Base-by-base conservation (phyloP, 169 alveolate genomes). In the Hammondia hammondi region DNA sequence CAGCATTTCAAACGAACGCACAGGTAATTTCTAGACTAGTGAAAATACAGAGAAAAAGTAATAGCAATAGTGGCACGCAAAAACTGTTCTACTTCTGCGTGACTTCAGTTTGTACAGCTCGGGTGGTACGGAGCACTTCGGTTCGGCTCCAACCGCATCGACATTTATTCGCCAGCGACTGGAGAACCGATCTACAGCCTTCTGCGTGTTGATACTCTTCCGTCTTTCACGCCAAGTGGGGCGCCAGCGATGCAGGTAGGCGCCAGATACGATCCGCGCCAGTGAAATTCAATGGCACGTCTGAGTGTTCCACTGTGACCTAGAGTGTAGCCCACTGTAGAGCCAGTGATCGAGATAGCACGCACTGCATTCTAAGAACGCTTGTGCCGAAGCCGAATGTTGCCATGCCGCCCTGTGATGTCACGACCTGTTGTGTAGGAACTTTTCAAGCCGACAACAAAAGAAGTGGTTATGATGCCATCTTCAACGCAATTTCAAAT, bases 61-160 rank as follows among this genome's bases (percentile, higher is more conserved):
- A 4, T 14, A 14, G 29, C 21, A 24, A 14, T 43, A 14, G 61
- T 14, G 61, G 61, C 61, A 14, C 19, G 61, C 61, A 52, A 52
- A 52, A 52, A 10, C 19, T 7, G 71, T 35, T 43, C 35, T 43
- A 7, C 37, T 21, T 29, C 37, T 43, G 71, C 37, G 32, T 82
- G 90, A 21, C 29, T 29, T 3, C 95, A 92, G 93, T 96, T 96
- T 82, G 97, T 96, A 71, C 97, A 96, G 73, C 94, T 94, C 35
- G 97, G 97, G 27, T 96, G 94, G 94, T 95, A 88, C 95, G 97
- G 97, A 29, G 97, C 96, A 21, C 93, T 96, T 12, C 94, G 97
- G 39, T 96, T 94, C 93, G 97, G 97, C n/a, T 96, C 97, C 39
- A 92, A 91, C 61, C 92, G 97, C 71, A 96, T 96, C 45, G 96